Evolutionary conservation across 768 basidiomycete genomes (phyloP).

Genomic region (Austroboletus festivus): DNA sequence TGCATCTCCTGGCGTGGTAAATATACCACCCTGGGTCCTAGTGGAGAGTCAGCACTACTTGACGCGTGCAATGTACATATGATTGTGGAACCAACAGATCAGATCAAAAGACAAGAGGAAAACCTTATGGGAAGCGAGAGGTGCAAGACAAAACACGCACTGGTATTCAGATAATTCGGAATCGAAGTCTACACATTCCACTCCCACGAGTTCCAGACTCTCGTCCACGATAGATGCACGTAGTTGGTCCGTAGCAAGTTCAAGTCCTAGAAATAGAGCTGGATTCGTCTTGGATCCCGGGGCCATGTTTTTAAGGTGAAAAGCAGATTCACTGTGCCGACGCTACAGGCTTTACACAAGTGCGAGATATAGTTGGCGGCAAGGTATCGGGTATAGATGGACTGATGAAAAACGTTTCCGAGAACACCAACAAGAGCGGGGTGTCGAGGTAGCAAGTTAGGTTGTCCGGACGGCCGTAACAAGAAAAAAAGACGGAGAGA

Average conservation of each 20-base stretch:
- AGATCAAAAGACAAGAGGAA: not conserved
- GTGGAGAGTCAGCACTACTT: conserved; percentile 17
- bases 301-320: conserved; percentile 26
- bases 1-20: conserved; percentile 82
- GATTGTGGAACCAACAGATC: conserved; percentile 3
- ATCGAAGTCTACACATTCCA: conserved; percentile 83
- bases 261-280: conserved; percentile 79
- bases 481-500: conserved; percentile 11
- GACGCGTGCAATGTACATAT: conserved; percentile 3
- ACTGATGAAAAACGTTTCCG: conserved; percentile 7
- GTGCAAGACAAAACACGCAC: conserved; percentile 44
- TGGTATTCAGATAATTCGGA: conserved; percentile 75
- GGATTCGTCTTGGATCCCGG: conserved; percentile 39
- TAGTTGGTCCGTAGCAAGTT: conserved; percentile 81
- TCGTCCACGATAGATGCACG: conserved; percentile 83
- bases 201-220: conserved; percentile 75
- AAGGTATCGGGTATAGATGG: conserved; percentile 32
- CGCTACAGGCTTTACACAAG: conserved; percentile 5
- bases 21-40: conserved; percentile 84
- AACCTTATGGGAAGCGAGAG: not conserved
- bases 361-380: conserved; percentile 15
- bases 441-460: conserved; percentile 2
- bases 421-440: conserved; percentile 9
- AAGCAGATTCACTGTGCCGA: conserved; percentile 1
- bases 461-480: conserved; percentile 28